phyloP scores from a whole-genome alignment of 768 basidiomycete genomes.

The Lentinus tigrinus region DNA sequence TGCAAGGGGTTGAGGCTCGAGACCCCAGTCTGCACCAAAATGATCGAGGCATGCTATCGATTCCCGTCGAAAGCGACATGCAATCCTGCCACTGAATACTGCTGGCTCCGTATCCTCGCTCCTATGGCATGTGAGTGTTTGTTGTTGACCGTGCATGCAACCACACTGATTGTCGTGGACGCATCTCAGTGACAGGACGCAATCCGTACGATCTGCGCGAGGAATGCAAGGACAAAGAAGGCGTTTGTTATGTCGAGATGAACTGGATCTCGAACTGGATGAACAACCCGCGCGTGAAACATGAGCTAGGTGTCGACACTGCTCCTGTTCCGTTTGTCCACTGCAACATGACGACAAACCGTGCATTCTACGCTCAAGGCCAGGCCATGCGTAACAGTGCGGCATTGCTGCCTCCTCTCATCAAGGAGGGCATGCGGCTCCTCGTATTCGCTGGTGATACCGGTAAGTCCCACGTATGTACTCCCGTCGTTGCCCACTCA shows the following conservation, averaged over 20 bases:
- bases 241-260: constrained; percentile 41
- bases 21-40: constrained; percentile 69
- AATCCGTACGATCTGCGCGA: constrained; percentile 55
- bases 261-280: constrained; percentile 51
- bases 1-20: constrained; percentile 64
- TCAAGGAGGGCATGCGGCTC: constrained; percentile 50
- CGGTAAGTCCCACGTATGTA: constrained; percentile 20
- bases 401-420: constrained; percentile 45
- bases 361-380: constrained; percentile 43
- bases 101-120: constrained; percentile 62
- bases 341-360: constrained; percentile 42
- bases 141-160: neutral
- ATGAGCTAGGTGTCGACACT: constrained; percentile 39
- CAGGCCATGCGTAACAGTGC: constrained; percentile 52
- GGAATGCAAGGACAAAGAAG: constrained; percentile 43
- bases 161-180: constrained; percentile 3
- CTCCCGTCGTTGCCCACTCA: neutral
- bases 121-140: constrained; percentile 55
- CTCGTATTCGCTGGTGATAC: constrained; percentile 36
- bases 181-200: constrained; percentile 44
- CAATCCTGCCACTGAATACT: constrained; percentile 71
- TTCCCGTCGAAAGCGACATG: constrained; percentile 62
- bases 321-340: constrained; percentile 31
- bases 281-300: constrained; percentile 47
- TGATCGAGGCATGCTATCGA: constrained; percentile 71